Evolutionary conservation across 768 basidiomycete genomes (phyloP), one percentile per base, ranked within the genome.

Genomic region (Trametes coccinea): DNA sequence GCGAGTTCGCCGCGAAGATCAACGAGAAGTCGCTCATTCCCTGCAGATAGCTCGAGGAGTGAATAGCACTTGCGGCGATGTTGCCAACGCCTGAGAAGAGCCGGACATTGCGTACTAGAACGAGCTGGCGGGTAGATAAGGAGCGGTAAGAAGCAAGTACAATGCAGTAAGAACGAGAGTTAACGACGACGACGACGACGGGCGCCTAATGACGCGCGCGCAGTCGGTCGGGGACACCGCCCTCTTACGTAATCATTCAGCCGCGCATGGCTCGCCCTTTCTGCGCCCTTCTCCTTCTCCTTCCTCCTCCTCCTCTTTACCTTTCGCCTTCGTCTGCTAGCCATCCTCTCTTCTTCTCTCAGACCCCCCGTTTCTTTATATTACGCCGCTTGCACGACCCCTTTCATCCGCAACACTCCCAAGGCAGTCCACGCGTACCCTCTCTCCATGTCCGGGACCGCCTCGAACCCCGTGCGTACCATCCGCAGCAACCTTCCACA

Each of bases 381-480:
- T 49, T 33, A 40, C 56, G 39, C 60, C 31, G 53, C 53, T 27
- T 30, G 37, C 47, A 49, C 39, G 29, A 34, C 30, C 44, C 31
- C 59, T 27, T 46, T 48, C 43, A 52, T n/a, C 46, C 16, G 27
- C 65, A 48, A 37, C 22, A 27, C 45, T 50, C 56, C 56, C 30
- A 37, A 56, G 54, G 8, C 60, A 43, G 7, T 4, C 22, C 45
- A 8, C 56, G 34, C 56, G 45, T 53, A 52, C 51, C 8, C 59
- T 16, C 56, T n/a, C 27, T 40, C 56, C 66, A 78, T 80, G 79
- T 73, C 76, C 65, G 84, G 57, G 33, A 51, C 57, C 17, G 57
- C 85, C 63, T 84, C 84, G 76, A 83, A 82, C 68, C 81, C 86
- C 60, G 86, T 87, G 72, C 65, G 86, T 80, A 47, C 33, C 30